These are phyloP conservation scores for Ganoderma boninense DNA, from an alignment of 1,284 basidiomycete species.

Conservation along the genomic window DNA sequence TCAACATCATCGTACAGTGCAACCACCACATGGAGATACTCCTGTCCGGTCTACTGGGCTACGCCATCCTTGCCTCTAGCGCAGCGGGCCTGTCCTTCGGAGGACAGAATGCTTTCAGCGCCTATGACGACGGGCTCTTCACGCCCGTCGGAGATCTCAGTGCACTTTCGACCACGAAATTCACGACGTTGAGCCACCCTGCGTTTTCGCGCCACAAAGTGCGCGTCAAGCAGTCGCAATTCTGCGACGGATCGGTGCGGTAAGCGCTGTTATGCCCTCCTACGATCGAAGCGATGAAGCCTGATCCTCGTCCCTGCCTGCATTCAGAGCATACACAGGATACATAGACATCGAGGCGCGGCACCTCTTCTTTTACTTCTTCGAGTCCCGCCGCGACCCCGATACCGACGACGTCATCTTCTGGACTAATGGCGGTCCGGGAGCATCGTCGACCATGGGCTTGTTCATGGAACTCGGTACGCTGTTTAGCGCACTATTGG, in stretches of 20 bases:
- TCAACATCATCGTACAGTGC: background rate
- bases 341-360: conserved; percentile 77
- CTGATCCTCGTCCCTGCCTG: background rate
- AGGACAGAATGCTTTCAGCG: conserved; percentile 12
- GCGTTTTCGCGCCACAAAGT: conserved; percentile 59
- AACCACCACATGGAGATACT: background rate
- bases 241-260: conserved; percentile 36
- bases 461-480: conserved; percentile 73
- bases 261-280: conserved; percentile 11
- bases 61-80: background rate
- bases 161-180: conserved; percentile 47
- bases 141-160: conserved; percentile 51
- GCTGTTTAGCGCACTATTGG: background rate
- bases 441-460: conserved; percentile 64
- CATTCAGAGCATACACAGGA: conserved; percentile 46
- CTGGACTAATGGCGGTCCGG: conserved; percentile 70
- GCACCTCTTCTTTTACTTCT: conserved; percentile 84
- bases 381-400: conserved; percentile 79
- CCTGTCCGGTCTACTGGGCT: background rate
- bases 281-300: no score
- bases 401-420: conserved; percentile 72
- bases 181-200: conserved; percentile 59
- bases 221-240: conserved; percentile 52
- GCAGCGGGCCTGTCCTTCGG: conserved; percentile 21
- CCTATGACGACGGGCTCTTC: conserved; percentile 41